These are phyloP conservation scores for Orobanche coerulescens DNA, from an alignment of 257 asterid genomes.

Conservation along the genomic window DNA sequence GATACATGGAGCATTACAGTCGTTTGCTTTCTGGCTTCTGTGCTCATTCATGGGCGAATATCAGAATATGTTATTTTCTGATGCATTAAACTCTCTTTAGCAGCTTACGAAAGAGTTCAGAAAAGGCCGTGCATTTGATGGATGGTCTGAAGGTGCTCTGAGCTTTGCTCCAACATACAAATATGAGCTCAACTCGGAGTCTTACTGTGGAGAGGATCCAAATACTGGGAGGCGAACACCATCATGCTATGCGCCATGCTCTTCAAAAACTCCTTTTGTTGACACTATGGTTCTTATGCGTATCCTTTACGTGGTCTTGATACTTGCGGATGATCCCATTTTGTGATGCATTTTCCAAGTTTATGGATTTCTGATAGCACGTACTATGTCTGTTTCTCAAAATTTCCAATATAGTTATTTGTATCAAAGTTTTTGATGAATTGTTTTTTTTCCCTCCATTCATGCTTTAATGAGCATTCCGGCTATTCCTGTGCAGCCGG, in stretches of 20 bases:
- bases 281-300: not conserved
- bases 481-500: too few relatives aligned
- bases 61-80: not conserved
- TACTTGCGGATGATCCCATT: too few relatives aligned
- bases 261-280: not conserved
- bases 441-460: too few relatives aligned
- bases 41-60: too few relatives aligned
- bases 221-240: constrained; percentile 80
- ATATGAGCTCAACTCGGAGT: constrained; percentile 61
- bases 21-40: too few relatives aligned
- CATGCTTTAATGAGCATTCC: too few relatives aligned
- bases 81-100: constrained; percentile 8
- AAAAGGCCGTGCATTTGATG: constrained; percentile 80
- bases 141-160: constrained; percentile 90
- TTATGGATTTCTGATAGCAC: too few relatives aligned
- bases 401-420: not conserved
- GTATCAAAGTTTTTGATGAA: too few relatives aligned
- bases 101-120: constrained; percentile 77
- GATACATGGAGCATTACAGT: too few relatives aligned
- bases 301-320: not conserved
- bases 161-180: constrained; percentile 90
- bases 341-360: too few relatives aligned
- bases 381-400: not conserved
- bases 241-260: constrained; percentile 61
- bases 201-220: constrained; percentile 62